Evolutionary conservation across 106 monocot genomes (phyloP).

Genomic region (Vanilla planifolia): DNA sequence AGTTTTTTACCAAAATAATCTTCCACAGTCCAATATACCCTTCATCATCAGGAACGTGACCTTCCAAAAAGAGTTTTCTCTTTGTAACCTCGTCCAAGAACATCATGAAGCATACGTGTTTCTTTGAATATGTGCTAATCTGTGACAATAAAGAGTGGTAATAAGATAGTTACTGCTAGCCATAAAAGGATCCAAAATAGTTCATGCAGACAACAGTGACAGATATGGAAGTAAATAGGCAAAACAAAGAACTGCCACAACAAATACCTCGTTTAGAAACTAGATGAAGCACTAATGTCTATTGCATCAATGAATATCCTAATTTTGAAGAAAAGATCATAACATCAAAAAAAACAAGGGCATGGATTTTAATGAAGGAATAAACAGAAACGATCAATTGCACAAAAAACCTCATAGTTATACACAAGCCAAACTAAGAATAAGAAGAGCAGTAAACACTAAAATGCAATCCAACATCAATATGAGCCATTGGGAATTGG

Average conservation of each 20-base stretch:
- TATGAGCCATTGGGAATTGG: background rate
- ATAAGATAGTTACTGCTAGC: background rate
- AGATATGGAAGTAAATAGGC: background rate
- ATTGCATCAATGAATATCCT: too few species aligned
- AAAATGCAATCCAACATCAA: background rate
- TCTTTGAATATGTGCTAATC: constrained; percentile 73
- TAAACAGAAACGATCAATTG: too few species aligned
- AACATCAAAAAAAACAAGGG: too few species aligned
- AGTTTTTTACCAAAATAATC: constrained; percentile 62
- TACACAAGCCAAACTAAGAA: background rate
- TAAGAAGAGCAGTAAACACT: background rate
- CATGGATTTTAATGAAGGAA: too few species aligned
- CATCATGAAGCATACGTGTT: constrained; percentile 87
- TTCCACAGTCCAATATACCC: constrained; percentile 87
- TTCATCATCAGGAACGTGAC: constrained; percentile 60
- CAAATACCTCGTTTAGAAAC: background rate
- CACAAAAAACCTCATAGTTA: background rate
- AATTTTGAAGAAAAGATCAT: too few species aligned
- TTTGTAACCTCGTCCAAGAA: constrained; percentile 79
- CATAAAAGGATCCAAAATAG: background rate
- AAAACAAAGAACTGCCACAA: background rate
- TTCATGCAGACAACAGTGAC: background rate
- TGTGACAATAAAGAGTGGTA: constrained; percentile 27
- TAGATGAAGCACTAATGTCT: too few species aligned
- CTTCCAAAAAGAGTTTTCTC: constrained; percentile 71